Conservation (phyloP, 225 moss, liverwort and hornwort species). For the Physcomitrellopsis africana region DNA sequence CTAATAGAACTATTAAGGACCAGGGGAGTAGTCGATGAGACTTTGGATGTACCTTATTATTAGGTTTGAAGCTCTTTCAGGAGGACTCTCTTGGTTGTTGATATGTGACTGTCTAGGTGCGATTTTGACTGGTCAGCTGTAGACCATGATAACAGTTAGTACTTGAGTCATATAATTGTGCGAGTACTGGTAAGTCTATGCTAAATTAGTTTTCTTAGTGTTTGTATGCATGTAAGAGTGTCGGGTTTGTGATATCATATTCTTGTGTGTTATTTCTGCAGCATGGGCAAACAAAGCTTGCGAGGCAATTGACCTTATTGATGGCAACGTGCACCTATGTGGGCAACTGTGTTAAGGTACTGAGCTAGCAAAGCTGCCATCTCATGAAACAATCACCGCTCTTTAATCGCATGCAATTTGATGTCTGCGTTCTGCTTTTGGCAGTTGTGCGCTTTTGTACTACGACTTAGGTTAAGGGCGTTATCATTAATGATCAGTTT, state of each 20-base stretch:
- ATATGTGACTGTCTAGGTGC: background rate
- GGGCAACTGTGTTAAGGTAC: conserved; percentile 89
- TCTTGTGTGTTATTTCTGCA: conserved; percentile 37
- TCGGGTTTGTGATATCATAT: background rate
- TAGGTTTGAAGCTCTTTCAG: too few relatives aligned
- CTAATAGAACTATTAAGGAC: too few relatives aligned
- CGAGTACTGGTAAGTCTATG: background rate
- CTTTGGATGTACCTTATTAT: too few relatives aligned
- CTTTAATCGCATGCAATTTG: conserved; percentile 16
- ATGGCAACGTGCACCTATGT: conserved; percentile 89
- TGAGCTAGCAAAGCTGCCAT: conserved; percentile 14
- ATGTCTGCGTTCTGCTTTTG: conserved; percentile 16
- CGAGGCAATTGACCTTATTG: conserved; percentile 82
- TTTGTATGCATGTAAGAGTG: background rate
- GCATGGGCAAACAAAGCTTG: conserved; percentile 85
- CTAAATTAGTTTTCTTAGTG: background rate
- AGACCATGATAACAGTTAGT: conserved; percentile 9
- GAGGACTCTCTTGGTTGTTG: conserved; percentile 5
- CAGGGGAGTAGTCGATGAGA: too few relatives aligned
- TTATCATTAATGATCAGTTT: background rate
- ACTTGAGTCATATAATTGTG: conserved; percentile 7
- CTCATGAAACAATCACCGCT: background rate
- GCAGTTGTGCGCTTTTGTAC: conserved; percentile 10
- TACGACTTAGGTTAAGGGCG: background rate
- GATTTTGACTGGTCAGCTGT: conserved; percentile 15